phyloP scores from a whole-genome alignment of 257 asterid species.

The Solanum tarijense region DNA sequence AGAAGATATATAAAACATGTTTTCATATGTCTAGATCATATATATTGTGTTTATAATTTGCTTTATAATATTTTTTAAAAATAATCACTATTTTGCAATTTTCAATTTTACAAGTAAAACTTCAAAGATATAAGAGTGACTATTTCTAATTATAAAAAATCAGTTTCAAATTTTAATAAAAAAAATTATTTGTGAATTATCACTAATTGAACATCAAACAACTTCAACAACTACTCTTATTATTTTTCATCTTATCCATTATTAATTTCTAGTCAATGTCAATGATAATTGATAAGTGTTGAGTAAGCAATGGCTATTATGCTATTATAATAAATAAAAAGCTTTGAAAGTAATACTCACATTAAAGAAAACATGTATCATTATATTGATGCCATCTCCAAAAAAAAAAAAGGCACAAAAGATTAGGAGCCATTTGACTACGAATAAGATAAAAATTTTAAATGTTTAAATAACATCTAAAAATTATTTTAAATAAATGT shows the following conservation, averaged over 20 bases:
- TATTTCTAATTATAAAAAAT: neutral
- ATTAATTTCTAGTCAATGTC: neutral
- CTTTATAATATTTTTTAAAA: too few species aligned
- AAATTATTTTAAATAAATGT: neutral
- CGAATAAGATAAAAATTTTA: neutral
- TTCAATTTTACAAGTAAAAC: neutral
- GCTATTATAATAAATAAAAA: neutral
- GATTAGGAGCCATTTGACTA: neutral
- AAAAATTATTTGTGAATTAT: neutral
- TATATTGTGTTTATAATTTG: neutral
- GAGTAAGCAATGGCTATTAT: neutral
- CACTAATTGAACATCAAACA: neutral
- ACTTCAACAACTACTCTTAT: neutral
- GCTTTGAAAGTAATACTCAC: too few species aligned
- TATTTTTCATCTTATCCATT: neutral
- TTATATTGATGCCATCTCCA: neutral
- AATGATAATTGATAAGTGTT: neutral
- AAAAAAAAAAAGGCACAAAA: neutral
- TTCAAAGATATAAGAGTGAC: neutral
- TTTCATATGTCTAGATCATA: too few species aligned
- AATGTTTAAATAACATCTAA: neutral
- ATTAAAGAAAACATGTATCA: neutral
- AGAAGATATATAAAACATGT: neutral
- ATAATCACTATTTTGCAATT: neutral
- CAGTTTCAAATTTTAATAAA: neutral